A percentile compares a stretch with the other conserved stretches of the same genome.
Evolutionary conservation across 768 basidiomycete genomes (phyloP).

Genomic region (Dioszegia aurantiaca): DNA sequence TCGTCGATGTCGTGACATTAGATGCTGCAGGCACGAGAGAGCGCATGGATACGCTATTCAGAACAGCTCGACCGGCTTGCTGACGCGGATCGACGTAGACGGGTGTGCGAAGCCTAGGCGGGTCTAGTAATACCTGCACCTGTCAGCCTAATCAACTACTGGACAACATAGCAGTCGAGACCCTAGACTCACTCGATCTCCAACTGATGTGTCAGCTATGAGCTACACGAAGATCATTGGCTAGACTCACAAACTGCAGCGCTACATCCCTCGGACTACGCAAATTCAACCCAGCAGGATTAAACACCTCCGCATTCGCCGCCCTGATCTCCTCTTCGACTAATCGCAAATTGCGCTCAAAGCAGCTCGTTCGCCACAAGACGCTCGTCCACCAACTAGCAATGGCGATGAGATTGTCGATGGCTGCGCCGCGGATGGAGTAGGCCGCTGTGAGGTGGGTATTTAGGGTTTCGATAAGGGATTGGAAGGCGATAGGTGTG

Average conservation of each 20-base stretch:
- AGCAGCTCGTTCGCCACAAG: constrained; percentile 69
- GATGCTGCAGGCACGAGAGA: too few relatives aligned
- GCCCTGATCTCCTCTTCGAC: constrained; percentile 64
- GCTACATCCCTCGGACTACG: constrained; percentile 80
- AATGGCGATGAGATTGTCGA: constrained; percentile 77
- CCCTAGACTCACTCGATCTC: constrained; percentile 69
- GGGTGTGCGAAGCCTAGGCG: too few relatives aligned
- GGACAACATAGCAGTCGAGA: too few relatives aligned
- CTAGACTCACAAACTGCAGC: constrained; percentile 75
- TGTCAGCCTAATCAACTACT: not conserved
- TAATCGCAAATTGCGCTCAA: constrained; percentile 79
- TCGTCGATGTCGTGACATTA: too few relatives aligned
- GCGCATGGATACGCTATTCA: too few relatives aligned
- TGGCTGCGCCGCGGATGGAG: constrained; percentile 65
- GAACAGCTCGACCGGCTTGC: too few relatives aligned
- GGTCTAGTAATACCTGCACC: constrained; percentile 8
- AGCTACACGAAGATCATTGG: not conserved
- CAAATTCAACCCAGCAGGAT: constrained; percentile 81
- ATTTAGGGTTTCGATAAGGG: constrained; percentile 88
- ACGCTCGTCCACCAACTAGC: constrained; percentile 76
- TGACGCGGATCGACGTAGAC: too few relatives aligned
- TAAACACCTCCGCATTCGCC: constrained; percentile 71
- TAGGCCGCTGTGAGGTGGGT: constrained; percentile 81
- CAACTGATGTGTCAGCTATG: constrained; percentile 59
- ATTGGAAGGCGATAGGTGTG: constrained; percentile 82